These are phyloP conservation scores for Cytospora mali DNA, from an alignment of 2,329 filamentous ascomycete genomes.

Conservation along the genomic window DNA sequence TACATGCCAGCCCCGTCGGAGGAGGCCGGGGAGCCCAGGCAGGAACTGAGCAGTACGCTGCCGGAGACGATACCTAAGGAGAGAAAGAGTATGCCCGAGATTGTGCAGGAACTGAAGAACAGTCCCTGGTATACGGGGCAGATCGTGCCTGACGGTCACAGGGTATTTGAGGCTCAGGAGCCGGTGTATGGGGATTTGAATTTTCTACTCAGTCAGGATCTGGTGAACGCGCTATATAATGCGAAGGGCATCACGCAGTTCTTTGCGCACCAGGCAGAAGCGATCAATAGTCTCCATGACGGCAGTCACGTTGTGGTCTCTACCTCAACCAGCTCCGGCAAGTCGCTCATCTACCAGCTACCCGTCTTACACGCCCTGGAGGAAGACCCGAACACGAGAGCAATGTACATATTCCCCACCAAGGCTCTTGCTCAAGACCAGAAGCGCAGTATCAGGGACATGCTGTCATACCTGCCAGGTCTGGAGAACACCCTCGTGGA, in stretches of 20 bases:
- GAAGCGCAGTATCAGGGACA: slow-evolving; percentile 80
- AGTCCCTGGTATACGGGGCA: slow-evolving; percentile 89
- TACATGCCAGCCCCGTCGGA: slow-evolving; percentile 65
- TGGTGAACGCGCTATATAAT: slow-evolving; percentile 97
- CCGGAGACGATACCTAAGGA: slow-evolving; percentile 78
- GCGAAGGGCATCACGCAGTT: slow-evolving; percentile 82
- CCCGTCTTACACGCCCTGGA: slow-evolving; percentile 89
- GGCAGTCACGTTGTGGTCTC: slow-evolving; percentile 89
- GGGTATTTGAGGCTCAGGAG: slow-evolving; percentile 84
- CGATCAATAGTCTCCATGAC: slow-evolving; percentile 82
- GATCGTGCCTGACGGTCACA: slow-evolving; percentile 89
- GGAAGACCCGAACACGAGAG: slow-evolving; percentile 72
- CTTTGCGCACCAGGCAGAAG: slow-evolving; percentile 90
- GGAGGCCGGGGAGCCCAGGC: slow-evolving; percentile 41
- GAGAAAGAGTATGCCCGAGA: slow-evolving; percentile 78
- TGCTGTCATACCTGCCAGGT: slow-evolving; percentile 78
- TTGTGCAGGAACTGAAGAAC: slow-evolving; percentile 79
- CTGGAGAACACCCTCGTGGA: slow-evolving; percentile 79
- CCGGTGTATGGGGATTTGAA: slow-evolving; percentile 80
- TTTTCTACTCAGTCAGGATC: slow-evolving; percentile 82
- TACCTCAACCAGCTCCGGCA: slow-evolving; percentile 94
- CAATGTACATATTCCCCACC: slow-evolving; percentile 98
- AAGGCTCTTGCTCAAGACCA: slow-evolving; percentile 97
- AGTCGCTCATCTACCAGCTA: slow-evolving; percentile 96
- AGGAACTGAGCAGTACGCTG: slow-evolving; percentile 48